Evolutionary conservation across 2,329 filamentous ascomycete species (phyloP), one percentile per base, ranked within the genome.

Genomic region (Fusarium sambucinum): DNA sequence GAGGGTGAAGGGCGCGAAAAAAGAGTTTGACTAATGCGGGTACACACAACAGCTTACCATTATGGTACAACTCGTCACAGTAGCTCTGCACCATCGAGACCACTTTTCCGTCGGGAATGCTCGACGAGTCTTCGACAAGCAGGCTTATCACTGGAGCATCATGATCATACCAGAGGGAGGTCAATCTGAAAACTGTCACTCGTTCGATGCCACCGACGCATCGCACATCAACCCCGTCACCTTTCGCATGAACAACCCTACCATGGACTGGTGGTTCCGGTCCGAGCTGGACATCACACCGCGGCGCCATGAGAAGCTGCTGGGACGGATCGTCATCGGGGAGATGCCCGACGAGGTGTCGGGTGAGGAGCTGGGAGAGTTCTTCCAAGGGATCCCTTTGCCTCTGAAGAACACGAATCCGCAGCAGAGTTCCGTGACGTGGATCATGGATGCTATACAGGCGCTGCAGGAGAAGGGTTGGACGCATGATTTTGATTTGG

Each of bases 341-440:
- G 9, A 69, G 25, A 40, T 76, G 4, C 68, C 74, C 6, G 55
- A 63, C 8, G 50, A 32, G 1, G 23, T 71, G 1, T 68, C 73
- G 2, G 55, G 19, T 5, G 48, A 55, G 16, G 67, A 76, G 21
- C 48, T 79, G 9, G 17, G n/a, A 3, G 55, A 35, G 0, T 51
- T 78, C 10, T 75, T 78, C 21, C 48, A 37, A 1, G 29, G 13
- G 12, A 52, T 79, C 32, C 73, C 69, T 17, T 47, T 77, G 4
- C 77, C 77, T 1, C 59, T 70, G 1, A 79, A 76, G 60, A 74
- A 78, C 23, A 76, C 57, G 17, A 45, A 78, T 48, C 77, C 76
- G 0, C 77, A 78, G 41, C 74, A 79, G 61, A 78, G 75, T 58
- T 78, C 76, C n/a, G 76, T 78, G 48, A 75, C 75, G 14, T 78